Evolutionary conservation across 2,329 filamentous ascomycete genomes (phyloP), one percentile per base, ranked within the genome.

Genomic region (Coniosporium tulheliwenetii): DNA sequence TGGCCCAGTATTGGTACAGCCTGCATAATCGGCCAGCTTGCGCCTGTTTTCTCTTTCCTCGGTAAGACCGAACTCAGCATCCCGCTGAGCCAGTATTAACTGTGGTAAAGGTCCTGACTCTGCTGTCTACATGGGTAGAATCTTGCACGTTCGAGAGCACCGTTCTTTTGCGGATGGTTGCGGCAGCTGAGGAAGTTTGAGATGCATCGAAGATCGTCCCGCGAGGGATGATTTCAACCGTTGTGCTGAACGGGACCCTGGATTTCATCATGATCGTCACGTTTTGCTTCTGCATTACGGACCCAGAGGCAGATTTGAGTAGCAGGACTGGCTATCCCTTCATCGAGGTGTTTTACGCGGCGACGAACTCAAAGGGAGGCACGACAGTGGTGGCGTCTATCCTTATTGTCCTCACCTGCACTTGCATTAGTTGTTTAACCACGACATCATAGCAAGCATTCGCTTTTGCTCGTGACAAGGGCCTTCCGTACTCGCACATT

Each of bases 401-500:
- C 37, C 58, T 64, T 37, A 58, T 65, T 43, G 53, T 57, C 1
- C 49, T 64, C 2, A 57, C 61, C 29, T 60, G 59, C 40, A 60
- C 60, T 31, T 60, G 58, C 1, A 54, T 62, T 10, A 59, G 55
- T 10, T 47, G 56, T n/a, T 45, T 60, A 10, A 61, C 63, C 30
- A 57, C 63, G 2, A 59, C 60, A 2, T 63, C 61, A 5, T 57
- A 60, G 8, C 61, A 64, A 52, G 51, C 59, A 5, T 67, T 52
- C 39, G 61, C 62, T 0, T 66, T 66, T 45, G 61, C 63, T 12
- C 57, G 63, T 16, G 63, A 66, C 41, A 48, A 53, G 3, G 63
- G 63, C 1, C 51, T 66, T 1, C 63, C 63, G 0, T 64, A 62
- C 26, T 47, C 48, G 12, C n/a, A n/a, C n/a, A n/a, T n/a, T n/a